A percentile compares a stretch with the other conserved stretches of the same genome.
Evolutionary conservation across 2,329 filamentous ascomycete genomes (phyloP).

Genomic region (Mycosphaerella arachidis): DNA sequence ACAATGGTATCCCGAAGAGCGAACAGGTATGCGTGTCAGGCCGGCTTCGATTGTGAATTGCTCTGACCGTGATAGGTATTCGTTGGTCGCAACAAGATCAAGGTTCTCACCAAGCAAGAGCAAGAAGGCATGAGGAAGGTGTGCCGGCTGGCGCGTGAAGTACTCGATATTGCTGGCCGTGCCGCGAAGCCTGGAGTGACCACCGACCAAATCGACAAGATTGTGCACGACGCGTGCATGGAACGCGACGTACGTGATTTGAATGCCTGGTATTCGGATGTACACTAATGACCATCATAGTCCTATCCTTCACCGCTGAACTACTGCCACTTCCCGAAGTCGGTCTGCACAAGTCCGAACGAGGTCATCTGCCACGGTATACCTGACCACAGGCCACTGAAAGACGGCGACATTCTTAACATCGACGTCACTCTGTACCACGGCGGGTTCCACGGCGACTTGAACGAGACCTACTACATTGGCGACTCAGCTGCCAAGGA

Average conservation of each 20-base stretch:
- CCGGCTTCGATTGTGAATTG: neutral
- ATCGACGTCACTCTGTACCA: constrained; percentile 95
- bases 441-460: constrained; percentile 88
- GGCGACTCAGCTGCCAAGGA: constrained; percentile 81
- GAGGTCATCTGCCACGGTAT: constrained; percentile 99
- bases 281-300: constrained; percentile 44
- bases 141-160: constrained; percentile 80
- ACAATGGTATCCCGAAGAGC: constrained; percentile 69
- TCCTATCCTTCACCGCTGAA: constrained; percentile 93
- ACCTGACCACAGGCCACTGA: constrained; percentile 78
- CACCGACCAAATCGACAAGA: constrained; percentile 89
- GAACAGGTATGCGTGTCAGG: constrained; percentile 56
- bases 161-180: constrained; percentile 83
- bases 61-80: constrained; percentile 39
- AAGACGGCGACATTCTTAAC: constrained; percentile 95
- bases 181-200: constrained; percentile 86
- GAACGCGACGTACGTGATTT: constrained; percentile 71
- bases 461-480: constrained; percentile 99
- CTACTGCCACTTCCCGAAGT: constrained; percentile 96
- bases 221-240: constrained; percentile 91
- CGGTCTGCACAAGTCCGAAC: constrained; percentile 92
- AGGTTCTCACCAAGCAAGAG: constrained; percentile 71
- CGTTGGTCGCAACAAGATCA: constrained; percentile 70
- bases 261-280: neutral
- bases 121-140: constrained; percentile 91